A percentile compares a stretch with the other conserved stretches of the same genome.
phyloP scores from a whole-genome alignment of 371 early-diverging fungal species.

The Parasitella parasitica region DNA sequence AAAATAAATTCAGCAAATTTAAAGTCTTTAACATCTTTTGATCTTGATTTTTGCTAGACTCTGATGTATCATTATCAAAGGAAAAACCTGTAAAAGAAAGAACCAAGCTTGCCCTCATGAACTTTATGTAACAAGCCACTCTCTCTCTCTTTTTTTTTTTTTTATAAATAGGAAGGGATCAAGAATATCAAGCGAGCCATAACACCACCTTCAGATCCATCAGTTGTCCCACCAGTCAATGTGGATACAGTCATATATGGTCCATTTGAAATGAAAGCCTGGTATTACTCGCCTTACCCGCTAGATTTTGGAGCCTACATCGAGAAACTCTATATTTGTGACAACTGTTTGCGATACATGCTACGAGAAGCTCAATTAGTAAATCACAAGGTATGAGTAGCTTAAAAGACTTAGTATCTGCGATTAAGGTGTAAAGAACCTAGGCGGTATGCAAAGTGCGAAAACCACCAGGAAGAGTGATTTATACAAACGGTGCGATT shows the following conservation, averaged over 20 bases:
- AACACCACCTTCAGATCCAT: slow-evolving; percentile 24
- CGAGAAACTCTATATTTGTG: slow-evolving; percentile 84
- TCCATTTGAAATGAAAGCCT: slow-evolving; percentile 73
- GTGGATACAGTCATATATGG: slow-evolving; percentile 64
- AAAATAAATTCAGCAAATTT: neutral
- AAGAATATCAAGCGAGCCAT: slow-evolving; percentile 10
- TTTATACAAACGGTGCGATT: slow-evolving; percentile 78
- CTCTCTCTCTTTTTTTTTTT: neutral
- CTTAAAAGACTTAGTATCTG: neutral
- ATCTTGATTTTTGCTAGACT: neutral
- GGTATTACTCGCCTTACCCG: slow-evolving; percentile 97
- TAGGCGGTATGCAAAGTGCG: slow-evolving; percentile 57
- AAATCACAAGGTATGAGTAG: slow-evolving; percentile 51
- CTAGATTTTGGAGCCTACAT: slow-evolving; percentile 69
- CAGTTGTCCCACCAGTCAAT: slow-evolving; percentile 33
- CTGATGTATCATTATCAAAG: neutral
- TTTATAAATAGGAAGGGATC: neutral
- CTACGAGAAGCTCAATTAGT: slow-evolving; percentile 42
- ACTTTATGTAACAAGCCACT: neutral
- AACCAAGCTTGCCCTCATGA: neutral
- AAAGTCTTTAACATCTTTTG: neutral
- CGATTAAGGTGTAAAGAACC: neutral
- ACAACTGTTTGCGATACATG: slow-evolving; percentile 82
- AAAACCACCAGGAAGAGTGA: slow-evolving; percentile 86
- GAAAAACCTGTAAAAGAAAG: neutral